These are phyloP conservation scores for Kazachstania africana DNA, from an alignment of 805 yeast genomes.

Conservation along the genomic window DNA sequence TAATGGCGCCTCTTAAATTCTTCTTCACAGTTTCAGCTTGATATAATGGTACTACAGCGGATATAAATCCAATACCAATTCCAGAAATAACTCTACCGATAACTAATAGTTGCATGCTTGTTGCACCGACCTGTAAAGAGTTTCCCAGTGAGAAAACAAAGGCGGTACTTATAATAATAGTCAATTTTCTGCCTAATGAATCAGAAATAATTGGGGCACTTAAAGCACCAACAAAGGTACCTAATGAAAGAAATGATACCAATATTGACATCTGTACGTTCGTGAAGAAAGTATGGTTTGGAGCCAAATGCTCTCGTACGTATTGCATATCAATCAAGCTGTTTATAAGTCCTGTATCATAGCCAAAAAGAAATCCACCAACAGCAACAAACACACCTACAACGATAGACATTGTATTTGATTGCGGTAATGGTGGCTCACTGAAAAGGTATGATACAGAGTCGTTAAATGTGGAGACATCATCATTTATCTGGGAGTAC, in stretches of 20 bases:
- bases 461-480: slow-evolving; percentile 3
- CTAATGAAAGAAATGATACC: slow-evolving; percentile 70
- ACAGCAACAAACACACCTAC: slow-evolving; percentile 78
- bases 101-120: slow-evolving; percentile 40
- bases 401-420: slow-evolving; percentile 51
- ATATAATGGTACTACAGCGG: slow-evolving; percentile 72
- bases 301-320: slow-evolving; percentile 46
- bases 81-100: slow-evolving; percentile 69
- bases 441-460: slow-evolving; percentile 16
- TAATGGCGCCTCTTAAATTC: slow-evolving; percentile 70
- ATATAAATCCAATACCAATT: slow-evolving; percentile 60
- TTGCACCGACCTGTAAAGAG: slow-evolving; percentile 50
- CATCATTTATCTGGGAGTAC: neutral
- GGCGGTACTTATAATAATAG: slow-evolving; percentile 52
- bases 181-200: slow-evolving; percentile 55
- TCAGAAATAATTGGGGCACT: slow-evolving; percentile 55
- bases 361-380: slow-evolving; percentile 87
- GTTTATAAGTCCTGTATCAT: slow-evolving; percentile 80
- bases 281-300: slow-evolving; percentile 35
- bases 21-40: slow-evolving; percentile 80
- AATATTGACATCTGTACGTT: slow-evolving; percentile 57
- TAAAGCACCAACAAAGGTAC: slow-evolving; percentile 64
- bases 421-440: slow-evolving; percentile 29
- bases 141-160: slow-evolving; percentile 61
- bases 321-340: slow-evolving; percentile 67